These are phyloP conservation scores for Fusarium camptoceras DNA, from an alignment of 2,329 filamentous ascomycete species.

Conservation along the genomic window DNA sequence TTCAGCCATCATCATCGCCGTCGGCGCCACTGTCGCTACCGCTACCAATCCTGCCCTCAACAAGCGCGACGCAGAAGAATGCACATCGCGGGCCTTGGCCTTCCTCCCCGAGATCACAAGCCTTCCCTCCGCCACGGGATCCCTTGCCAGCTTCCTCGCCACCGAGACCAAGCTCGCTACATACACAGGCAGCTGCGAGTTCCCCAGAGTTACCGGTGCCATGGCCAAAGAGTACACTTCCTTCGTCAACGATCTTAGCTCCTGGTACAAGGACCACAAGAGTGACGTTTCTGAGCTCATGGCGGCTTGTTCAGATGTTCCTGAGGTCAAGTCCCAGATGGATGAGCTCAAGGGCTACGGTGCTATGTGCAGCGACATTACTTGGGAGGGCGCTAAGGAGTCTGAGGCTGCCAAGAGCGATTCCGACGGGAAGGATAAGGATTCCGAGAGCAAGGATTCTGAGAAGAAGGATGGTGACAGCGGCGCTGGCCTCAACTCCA, in stretches of 20 bases:
- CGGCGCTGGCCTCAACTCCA: slow-evolving; percentile 16
- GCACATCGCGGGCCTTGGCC: slow-evolving; percentile 32
- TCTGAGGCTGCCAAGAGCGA: slow-evolving; percentile 19
- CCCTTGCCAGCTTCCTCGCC: slow-evolving; percentile 38
- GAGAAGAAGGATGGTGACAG: slow-evolving; percentile 8
- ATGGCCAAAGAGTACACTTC: slow-evolving; percentile 45
- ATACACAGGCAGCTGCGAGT: slow-evolving; percentile 40
- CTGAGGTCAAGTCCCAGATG: slow-evolving; percentile 31
- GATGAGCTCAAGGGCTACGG: background rate
- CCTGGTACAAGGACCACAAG: slow-evolving; percentile 40
- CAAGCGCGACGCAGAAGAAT: slow-evolving; percentile 38
- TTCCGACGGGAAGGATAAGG: background rate
- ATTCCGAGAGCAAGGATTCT: slow-evolving; percentile 7
- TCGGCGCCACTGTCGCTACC: slow-evolving; percentile 22
- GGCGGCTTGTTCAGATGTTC: slow-evolving; percentile 48
- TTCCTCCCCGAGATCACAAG: slow-evolving; percentile 38
- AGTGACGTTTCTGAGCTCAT: slow-evolving; percentile 36
- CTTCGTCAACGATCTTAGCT: slow-evolving; percentile 36
- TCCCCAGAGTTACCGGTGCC: slow-evolving; percentile 46
- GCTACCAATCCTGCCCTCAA: slow-evolving; percentile 20
- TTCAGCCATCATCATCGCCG: slow-evolving; percentile 26
- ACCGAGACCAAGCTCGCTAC: slow-evolving; percentile 35
- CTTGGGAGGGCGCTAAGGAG: slow-evolving; percentile 15
- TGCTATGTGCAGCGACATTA: slow-evolving; percentile 21
- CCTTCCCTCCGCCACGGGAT: slow-evolving; percentile 34